Percentiles rank a stretch among this genome's conserved stretches.
These are phyloP conservation scores for Coniosporium apollinis DNA, from an alignment of 495 filamentous ascomycete species.

Conservation along the genomic window DNA sequence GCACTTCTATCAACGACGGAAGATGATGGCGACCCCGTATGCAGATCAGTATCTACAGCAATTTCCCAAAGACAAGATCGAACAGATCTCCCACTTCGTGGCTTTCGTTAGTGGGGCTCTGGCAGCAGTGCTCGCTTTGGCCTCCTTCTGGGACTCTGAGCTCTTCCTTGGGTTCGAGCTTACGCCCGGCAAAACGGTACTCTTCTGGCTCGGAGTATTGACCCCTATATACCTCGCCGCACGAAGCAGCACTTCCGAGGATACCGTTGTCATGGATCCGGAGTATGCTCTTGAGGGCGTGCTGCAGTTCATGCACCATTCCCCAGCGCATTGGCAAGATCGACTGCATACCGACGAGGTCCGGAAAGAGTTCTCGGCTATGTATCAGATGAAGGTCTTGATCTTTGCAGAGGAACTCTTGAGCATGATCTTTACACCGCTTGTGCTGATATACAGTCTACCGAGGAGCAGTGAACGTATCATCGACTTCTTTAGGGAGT, in stretches of 20 bases:
- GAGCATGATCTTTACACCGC: constrained; percentile 80
- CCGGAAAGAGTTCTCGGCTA: constrained; percentile 61
- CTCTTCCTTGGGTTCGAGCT: constrained; percentile 85
- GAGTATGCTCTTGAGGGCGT: constrained; percentile 76
- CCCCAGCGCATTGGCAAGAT: constrained; percentile 72
- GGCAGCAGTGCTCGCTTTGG: constrained; percentile 62
- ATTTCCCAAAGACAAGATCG: constrained; percentile 87
- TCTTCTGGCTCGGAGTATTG: constrained; percentile 54
- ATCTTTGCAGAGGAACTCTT: constrained; percentile 88
- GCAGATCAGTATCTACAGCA: constrained; percentile 87
- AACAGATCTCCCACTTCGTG: constrained; percentile 64
- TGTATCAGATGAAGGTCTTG: constrained; percentile 77
- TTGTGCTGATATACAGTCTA: constrained; percentile 73
- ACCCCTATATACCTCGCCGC: constrained; percentile 60
- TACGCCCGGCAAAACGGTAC: constrained; percentile 60
- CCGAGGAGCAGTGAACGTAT: constrained; percentile 83
- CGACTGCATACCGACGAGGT: constrained; percentile 80
- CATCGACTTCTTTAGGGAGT: constrained; percentile 95
- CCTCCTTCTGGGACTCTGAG: constrained; percentile 73
- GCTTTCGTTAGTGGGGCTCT: constrained; percentile 78
- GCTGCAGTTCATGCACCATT: constrained; percentile 81
- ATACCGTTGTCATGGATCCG: constrained; percentile 64
- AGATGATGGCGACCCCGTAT: constrained; percentile 89
- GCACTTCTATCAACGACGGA: constrained; percentile 74
- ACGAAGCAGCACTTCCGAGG: constrained; percentile 64